Conservation (phyloP, 805 yeast genomes). For the Cyberlindnera subsufficiens region DNA sequence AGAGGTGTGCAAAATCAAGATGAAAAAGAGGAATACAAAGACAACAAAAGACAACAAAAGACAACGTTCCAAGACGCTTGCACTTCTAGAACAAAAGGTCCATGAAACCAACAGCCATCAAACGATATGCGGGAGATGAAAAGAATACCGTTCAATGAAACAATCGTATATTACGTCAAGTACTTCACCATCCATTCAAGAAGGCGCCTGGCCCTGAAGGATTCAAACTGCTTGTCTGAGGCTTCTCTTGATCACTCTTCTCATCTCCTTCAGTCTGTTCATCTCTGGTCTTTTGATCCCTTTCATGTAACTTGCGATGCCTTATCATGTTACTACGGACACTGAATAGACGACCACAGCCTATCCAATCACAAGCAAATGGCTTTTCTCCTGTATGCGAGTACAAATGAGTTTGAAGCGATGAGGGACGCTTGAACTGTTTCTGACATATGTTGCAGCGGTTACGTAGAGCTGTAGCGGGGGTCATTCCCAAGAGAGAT, state of each 20-base stretch:
- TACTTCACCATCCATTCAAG: too few relatives aligned
- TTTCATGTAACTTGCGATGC: constrained; percentile 62
- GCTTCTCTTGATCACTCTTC: neutral
- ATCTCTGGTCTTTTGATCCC: constrained; percentile 14
- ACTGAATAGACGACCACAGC: constrained; percentile 64
- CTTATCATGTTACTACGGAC: constrained; percentile 80
- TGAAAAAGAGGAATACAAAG: too few relatives aligned
- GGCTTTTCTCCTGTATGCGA: constrained; percentile 84
- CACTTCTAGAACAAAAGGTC: too few relatives aligned
- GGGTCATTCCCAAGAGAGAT: constrained; percentile 29
- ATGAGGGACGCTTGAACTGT: constrained; percentile 77
- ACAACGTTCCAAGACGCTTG: too few relatives aligned
- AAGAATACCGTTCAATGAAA: too few relatives aligned
- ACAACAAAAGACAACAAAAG: too few relatives aligned
- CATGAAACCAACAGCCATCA: too few relatives aligned
- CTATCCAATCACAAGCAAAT: constrained; percentile 54
- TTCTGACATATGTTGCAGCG: constrained; percentile 57
- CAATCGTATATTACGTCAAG: too few relatives aligned
- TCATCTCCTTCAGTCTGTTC: neutral
- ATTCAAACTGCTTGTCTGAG: too few relatives aligned
- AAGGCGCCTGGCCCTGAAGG: too few relatives aligned
- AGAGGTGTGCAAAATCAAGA: too few relatives aligned
- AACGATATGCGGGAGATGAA: too few relatives aligned
- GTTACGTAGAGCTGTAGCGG: constrained; percentile 40
- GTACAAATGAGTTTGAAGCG: constrained; percentile 71